Evolutionary conservation across 352 stramenopile genomes (phyloP).

Genomic region (Phytophthora syringae): DNA sequence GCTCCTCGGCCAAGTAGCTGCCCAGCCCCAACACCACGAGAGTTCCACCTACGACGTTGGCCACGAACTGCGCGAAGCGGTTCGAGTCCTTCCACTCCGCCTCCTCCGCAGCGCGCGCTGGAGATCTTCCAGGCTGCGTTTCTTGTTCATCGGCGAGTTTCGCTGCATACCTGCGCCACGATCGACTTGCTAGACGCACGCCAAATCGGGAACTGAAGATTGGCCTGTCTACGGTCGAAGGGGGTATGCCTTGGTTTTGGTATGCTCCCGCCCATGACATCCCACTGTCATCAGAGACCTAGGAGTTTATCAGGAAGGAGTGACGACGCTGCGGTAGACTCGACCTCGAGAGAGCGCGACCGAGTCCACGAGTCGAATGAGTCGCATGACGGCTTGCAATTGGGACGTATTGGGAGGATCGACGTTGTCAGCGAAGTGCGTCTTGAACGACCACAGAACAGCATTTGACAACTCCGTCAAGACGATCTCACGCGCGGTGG

Average conservation of each 20-base stretch:
- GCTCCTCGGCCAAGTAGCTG: conserved; percentile 41
- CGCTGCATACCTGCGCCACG: conserved; percentile 13
- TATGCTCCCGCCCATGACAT: conserved; percentile 10
- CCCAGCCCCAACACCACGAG: conserved; percentile 52
- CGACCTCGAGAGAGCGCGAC: conserved; percentile 38
- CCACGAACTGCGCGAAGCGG: conserved; percentile 66
- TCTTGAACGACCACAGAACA: conserved; percentile 60
- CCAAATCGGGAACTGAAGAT: conserved; percentile 24
- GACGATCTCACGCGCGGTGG: conserved; percentile 47
- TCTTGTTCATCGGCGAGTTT: conserved; percentile 38
- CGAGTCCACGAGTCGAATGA: conserved; percentile 59
- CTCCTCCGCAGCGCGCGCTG: conserved; percentile 30
- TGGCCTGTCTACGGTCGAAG: conserved; percentile 8
- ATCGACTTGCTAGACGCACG: conserved; percentile 9
- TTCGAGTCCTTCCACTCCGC: conserved; percentile 68
- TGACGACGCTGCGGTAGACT: conserved; percentile 40
- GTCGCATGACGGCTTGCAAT: conserved; percentile 45
- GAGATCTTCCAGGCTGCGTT: conserved; percentile 33
- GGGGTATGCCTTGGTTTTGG: conserved; percentile 15
- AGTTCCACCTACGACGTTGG: conserved; percentile 60
- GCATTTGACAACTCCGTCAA: conserved; percentile 63
- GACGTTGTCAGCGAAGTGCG: conserved; percentile 42
- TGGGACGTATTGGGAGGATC: conserved; percentile 35
- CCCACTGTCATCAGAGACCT: conserved; percentile 2
- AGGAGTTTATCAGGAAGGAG: conserved; percentile 4